Evolutionary conservation across 495 filamentous ascomycete genomes (phyloP).

Genomic region (Mycothermus thermophilus): DNA sequence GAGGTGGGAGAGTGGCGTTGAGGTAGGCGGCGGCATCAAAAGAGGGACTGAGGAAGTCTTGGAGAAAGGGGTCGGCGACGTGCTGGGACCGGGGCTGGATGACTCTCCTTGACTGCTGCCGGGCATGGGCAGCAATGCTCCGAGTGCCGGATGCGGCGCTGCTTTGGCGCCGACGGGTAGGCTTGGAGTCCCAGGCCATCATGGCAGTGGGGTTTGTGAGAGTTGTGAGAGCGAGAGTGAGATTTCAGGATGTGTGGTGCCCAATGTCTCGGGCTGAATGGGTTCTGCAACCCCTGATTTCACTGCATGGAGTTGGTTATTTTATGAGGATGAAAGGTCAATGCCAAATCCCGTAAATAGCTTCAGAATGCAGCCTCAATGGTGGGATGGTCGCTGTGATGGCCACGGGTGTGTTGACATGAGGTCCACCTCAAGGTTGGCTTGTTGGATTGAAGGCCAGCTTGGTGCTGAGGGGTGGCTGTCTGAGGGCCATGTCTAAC

Average conservation of each 20-base stretch:
- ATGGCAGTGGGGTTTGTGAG: not conserved
- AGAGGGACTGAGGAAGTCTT: slow-evolving; percentile 53
- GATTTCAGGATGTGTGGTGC: not conserved
- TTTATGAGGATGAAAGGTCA: too few species aligned
- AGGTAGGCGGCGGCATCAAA: slow-evolving; percentile 76
- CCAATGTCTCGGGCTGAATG: too few species aligned
- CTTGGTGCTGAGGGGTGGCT: too few species aligned
- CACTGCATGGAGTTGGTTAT: too few species aligned
- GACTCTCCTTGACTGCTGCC: slow-evolving; percentile 16
- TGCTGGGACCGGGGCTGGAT: slow-evolving; percentile 36
- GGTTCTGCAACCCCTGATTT: too few species aligned
- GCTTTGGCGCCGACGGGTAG: slow-evolving; percentile 17
- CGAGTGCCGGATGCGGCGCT: slow-evolving; percentile 16
- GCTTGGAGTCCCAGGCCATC: slow-evolving; percentile 21
- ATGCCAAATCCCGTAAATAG: too few species aligned
- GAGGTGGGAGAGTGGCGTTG: slow-evolving; percentile 56
- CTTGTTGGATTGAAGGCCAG: too few species aligned
- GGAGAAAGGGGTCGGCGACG: slow-evolving; percentile 46
- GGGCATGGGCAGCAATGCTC: slow-evolving; percentile 11
- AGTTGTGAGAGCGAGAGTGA: not conserved
- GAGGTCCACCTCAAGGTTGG: too few species aligned
- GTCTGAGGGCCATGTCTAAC: too few species aligned
- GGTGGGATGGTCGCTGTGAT: too few species aligned
- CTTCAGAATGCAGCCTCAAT: too few species aligned
- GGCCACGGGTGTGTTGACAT: too few species aligned